phyloP scores from a whole-genome alignment of 2,329 filamentous ascomycete genomes.

The Cladosporium sp. region DNA sequence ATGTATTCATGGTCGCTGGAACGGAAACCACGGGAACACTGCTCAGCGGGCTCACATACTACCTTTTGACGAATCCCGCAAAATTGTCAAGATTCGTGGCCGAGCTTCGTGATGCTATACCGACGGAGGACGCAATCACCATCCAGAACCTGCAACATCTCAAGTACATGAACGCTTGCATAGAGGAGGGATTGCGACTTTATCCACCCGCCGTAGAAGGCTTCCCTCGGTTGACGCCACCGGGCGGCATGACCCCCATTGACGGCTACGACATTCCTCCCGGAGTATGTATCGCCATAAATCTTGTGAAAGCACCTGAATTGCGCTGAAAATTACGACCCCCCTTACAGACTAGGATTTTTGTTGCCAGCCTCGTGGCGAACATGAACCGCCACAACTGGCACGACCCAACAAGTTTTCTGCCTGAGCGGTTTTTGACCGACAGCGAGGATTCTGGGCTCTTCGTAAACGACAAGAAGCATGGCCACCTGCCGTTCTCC shows the following conservation, averaged over 20 bases:
- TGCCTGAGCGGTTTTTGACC: too few relatives aligned
- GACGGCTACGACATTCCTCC: slow-evolving; percentile 25
- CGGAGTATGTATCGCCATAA: slow-evolving; percentile 18
- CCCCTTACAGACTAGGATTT: too few relatives aligned
- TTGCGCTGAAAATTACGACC: slow-evolving; percentile 5
- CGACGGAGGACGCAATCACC: slow-evolving; percentile 23
- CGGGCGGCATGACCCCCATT: slow-evolving; percentile 23
- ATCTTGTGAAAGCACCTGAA: too few relatives aligned
- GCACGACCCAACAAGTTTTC: too few relatives aligned
- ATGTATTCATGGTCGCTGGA: slow-evolving; percentile 54
- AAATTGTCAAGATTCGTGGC: slow-evolving; percentile 50
- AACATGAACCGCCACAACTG: too few relatives aligned
- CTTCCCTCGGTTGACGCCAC: slow-evolving; percentile 24
- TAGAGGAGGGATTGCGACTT: slow-evolving; percentile 44
- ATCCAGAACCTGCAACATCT: slow-evolving; percentile 20
- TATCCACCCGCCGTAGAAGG: slow-evolving; percentile 34
- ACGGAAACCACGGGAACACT: slow-evolving; percentile 74
- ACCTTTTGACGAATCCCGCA: slow-evolving; percentile 58
- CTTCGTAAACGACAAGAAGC: slow-evolving; percentile 25
- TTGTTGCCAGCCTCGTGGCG: too few relatives aligned
- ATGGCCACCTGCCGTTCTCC: slow-evolving; percentile 28
- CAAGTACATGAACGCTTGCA: slow-evolving; percentile 41
- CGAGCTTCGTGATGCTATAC: slow-evolving; percentile 49
- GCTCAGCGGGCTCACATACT: slow-evolving; percentile 66
- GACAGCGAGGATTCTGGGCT: slow-evolving; percentile 9